Conservation (phyloP, 352 stramenopile genomes). For the Pythium plurisporium region DNA sequence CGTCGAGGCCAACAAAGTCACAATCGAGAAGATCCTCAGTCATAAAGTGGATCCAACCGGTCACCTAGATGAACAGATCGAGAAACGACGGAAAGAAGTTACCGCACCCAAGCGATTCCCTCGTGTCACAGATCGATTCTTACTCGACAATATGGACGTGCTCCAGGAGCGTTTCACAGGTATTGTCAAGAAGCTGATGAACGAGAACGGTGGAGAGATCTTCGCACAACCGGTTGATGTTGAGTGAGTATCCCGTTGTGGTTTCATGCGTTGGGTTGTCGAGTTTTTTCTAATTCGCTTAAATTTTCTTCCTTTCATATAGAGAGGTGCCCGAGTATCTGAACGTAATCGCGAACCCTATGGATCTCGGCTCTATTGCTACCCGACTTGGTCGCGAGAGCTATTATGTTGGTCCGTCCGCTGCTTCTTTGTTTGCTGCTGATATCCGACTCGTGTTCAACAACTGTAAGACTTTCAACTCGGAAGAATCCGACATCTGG, state of each 20-base stretch:
- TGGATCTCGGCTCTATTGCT: conserved; percentile 82
- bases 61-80: conserved; percentile 81
- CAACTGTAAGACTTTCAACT: conserved; percentile 88
- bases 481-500: conserved; percentile 78
- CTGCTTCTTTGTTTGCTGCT: conserved; percentile 68
- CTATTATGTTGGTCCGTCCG: conserved; percentile 77
- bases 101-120: conserved; percentile 52
- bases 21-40: conserved; percentile 85
- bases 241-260: conserved; percentile 35
- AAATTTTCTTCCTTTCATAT: not conserved
- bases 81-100: conserved; percentile 57
- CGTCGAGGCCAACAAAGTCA: conserved; percentile 82
- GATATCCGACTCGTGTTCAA: conserved; percentile 83
- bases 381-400: conserved; percentile 66
- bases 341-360: conserved; percentile 84
- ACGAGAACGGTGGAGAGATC: conserved; percentile 79
- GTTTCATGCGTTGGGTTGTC: not conserved
- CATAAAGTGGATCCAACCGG: conserved; percentile 80
- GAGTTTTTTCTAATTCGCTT: not conserved
- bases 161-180: conserved; percentile 68
- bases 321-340: conserved; percentile 81
- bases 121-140: conserved; percentile 76
- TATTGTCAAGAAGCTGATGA: conserved; percentile 77
- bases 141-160: conserved; percentile 67
- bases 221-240: conserved; percentile 78